Evolutionary conservation across 2,329 filamentous ascomycete genomes (phyloP).

Genomic region (Onygena corvina): DNA sequence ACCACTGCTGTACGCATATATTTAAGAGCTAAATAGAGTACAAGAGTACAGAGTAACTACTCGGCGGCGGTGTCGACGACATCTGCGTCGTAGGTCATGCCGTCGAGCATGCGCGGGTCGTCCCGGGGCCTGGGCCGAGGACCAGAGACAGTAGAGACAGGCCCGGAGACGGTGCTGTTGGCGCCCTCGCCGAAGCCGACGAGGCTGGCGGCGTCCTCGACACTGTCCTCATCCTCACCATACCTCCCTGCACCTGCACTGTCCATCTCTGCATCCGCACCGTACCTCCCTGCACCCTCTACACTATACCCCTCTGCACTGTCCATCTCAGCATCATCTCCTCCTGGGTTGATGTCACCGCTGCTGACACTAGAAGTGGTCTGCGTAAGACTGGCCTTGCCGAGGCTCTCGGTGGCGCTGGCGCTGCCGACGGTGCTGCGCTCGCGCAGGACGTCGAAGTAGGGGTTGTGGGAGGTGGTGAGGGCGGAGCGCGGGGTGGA

Average conservation of each 20-base stretch:
- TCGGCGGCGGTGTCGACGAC: slow-evolving; percentile 56
- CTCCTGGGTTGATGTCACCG: slow-evolving; percentile 57
- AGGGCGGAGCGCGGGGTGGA: too few species aligned
- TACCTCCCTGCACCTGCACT: slow-evolving; percentile 53
- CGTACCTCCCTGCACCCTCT: slow-evolving; percentile 49
- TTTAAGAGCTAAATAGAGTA: too few species aligned
- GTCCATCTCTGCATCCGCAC: slow-evolving; percentile 56
- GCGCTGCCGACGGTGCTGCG: slow-evolving; percentile 82
- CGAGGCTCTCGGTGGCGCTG: slow-evolving; percentile 72
- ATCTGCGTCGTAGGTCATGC: slow-evolving; percentile 50
- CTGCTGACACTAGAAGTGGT: slow-evolving; percentile 56
- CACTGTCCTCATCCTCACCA: slow-evolving; percentile 67
- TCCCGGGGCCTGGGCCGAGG: slow-evolving; percentile 33
- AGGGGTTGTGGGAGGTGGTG: slow-evolving; percentile 32
- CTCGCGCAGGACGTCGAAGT: slow-evolving; percentile 75
- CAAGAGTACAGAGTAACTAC: too few species aligned
- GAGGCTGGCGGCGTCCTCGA: slow-evolving; percentile 69
- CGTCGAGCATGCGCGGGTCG: slow-evolving; percentile 56
- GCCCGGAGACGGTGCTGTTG: slow-evolving; percentile 69
- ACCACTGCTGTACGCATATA: too few species aligned
- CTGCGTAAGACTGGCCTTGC: slow-evolving; percentile 49
- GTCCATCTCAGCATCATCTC: slow-evolving; percentile 51
- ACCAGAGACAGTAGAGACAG: slow-evolving; percentile 49
- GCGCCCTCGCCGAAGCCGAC: slow-evolving; percentile 91
- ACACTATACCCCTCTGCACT: slow-evolving; percentile 62